Evolutionary conservation across 371 early-diverging fungal species (phyloP), one percentile per base, ranked within the genome.

Genomic region (Mucor lusitanicus): DNA sequence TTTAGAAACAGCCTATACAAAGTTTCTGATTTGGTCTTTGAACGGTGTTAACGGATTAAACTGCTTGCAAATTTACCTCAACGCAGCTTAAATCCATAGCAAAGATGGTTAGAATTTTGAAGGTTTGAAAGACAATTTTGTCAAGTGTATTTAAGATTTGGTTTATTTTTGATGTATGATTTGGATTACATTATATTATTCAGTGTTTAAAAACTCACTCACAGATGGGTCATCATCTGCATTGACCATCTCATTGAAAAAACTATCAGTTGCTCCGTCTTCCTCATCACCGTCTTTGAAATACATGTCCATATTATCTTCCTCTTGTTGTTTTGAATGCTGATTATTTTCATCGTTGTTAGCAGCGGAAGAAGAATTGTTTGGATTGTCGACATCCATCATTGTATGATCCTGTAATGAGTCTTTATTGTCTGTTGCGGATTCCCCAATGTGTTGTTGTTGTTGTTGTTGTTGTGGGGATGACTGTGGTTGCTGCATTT

Each of bases 221-320:
- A 81, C 78, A 56, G 75, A 68, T 6, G 76, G 72, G 61, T 74
- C 75, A 56, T 80, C 81, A 19, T 79, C 77, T 23, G 81, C 71
- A 60, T 81, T 81, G 3, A 82, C 78, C 83, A 82, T 82, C 32
- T 82, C 80, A 63, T 78, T 71, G 65, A 82, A 82, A 62, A 77
- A 80, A 32, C 80, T 80, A 63, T 73, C 78, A 32, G 61, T 64
- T 21, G 39, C 59, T 9, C 68, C 73, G 28, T 70, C 73, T 23
- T 65, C 59, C 21, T 65, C 66, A n/a, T 59, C 56, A 28, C 70
- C 61, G 46, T 77, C 59, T 44, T 74, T 48, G 61, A 70, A 70
- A 23, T 62, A 73, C 55, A 75, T 66, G 35, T 71, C 78, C 65
- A 71, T 65, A 35, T 63, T 66, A 19, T 67, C 60, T 25, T 44